These are phyloP conservation scores for Microdochium paspali DNA, from an alignment of 2,329 filamentous ascomycete species.

Conservation along the genomic window DNA sequence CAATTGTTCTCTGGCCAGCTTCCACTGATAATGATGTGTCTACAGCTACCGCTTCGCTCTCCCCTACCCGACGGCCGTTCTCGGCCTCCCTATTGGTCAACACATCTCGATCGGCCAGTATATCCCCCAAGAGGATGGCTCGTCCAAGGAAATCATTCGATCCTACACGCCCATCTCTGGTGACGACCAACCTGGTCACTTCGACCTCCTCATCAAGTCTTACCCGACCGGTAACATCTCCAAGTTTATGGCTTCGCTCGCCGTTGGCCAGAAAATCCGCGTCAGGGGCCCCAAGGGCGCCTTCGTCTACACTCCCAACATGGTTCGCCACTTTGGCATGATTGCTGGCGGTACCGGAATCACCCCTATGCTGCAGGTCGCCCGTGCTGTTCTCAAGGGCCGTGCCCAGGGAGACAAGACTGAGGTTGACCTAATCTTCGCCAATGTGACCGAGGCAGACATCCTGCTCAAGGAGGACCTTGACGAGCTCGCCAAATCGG, in stretches of 20 bases:
- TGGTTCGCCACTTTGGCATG: constrained; percentile 96
- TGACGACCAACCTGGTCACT: constrained; percentile 81
- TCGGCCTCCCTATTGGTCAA: constrained; percentile 95
- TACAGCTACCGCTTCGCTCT: constrained; percentile 84
- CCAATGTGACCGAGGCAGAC: constrained; percentile 88
- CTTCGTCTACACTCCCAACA: constrained; percentile 95
- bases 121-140: constrained; percentile 57
- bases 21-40: constrained; percentile 2
- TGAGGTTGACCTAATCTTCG: constrained; percentile 89
- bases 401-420: constrained; percentile 73
- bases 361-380: constrained; percentile 95
- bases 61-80: constrained; percentile 66
- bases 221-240: constrained; percentile 98
- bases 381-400: constrained; percentile 80
- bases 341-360: constrained; percentile 96
- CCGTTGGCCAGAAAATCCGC: constrained; percentile 79
- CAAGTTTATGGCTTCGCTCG: constrained; percentile 76
- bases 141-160: constrained; percentile 74
- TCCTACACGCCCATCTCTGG: constrained; percentile 90
- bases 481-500: constrained; percentile 66
- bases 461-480: constrained; percentile 91
- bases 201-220: constrained; percentile 96
- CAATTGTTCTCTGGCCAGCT: not conserved
- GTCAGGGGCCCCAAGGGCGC: constrained; percentile 93
- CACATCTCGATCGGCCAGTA: constrained; percentile 92